Conservation (phyloP, 1,139 yeast genomes). For the Scheffersomyces parashehatae region DNA sequence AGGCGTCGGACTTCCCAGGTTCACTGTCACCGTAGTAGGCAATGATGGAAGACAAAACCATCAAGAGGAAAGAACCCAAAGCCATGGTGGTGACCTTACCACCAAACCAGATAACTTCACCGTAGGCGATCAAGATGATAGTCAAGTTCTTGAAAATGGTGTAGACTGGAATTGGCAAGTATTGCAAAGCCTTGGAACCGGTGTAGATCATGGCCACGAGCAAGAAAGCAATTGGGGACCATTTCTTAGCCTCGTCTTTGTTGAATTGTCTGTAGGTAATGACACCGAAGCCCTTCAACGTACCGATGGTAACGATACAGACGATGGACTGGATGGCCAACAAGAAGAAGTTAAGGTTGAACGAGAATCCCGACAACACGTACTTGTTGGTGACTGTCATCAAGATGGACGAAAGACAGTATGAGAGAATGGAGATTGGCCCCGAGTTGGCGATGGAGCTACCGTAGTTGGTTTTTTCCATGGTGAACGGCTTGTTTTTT, state of each 20-base stretch:
- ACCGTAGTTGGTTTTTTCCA: slow-evolving; percentile 35
- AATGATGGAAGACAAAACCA: slow-evolving; percentile 90
- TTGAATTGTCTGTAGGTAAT: slow-evolving; percentile 87
- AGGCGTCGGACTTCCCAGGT: slow-evolving; percentile 35
- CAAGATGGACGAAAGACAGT: slow-evolving; percentile 89
- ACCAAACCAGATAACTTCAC: slow-evolving; percentile 97
- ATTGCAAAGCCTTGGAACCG: slow-evolving; percentile 91
- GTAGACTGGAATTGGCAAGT: slow-evolving; percentile 88
- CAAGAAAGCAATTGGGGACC: slow-evolving; percentile 91
- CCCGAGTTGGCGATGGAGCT: slow-evolving; percentile 70
- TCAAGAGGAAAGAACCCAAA: slow-evolving; percentile 78
- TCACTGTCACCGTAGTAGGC: slow-evolving; percentile 89
- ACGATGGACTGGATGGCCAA: slow-evolving; percentile 81
- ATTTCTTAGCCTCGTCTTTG: slow-evolving; percentile 84
- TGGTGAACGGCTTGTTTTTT: slow-evolving; percentile 11
- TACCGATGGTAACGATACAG: slow-evolving; percentile 71
- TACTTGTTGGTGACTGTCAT: slow-evolving; percentile 98
- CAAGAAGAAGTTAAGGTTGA: slow-evolving; percentile 89
- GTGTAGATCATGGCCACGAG: slow-evolving; percentile 95
- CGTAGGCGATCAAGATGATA: slow-evolving; percentile 93
- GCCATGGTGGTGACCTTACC: slow-evolving; percentile 92
- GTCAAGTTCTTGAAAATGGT: slow-evolving; percentile 98
- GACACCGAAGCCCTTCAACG: slow-evolving; percentile 69
- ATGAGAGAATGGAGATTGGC: slow-evolving; percentile 79
- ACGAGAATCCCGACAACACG: slow-evolving; percentile 78